Evolutionary conservation across 2,329 filamentous ascomycete genomes (phyloP), one percentile per base, ranked within the genome.

Genomic region (Plectosphaerella plurivora): DNA sequence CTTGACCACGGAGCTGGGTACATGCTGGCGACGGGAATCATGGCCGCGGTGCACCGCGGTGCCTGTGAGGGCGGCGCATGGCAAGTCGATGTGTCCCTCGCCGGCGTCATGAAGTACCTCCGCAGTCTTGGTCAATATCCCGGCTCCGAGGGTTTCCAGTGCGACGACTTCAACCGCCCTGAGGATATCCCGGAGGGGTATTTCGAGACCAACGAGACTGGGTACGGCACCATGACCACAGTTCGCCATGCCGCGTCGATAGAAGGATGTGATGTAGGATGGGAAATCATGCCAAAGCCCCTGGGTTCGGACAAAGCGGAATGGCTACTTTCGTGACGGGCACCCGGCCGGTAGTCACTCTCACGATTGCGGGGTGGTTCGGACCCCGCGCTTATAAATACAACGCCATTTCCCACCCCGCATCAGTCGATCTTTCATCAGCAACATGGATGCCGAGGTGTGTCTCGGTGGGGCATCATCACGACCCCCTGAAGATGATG

Each of bases 1-100:
- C 68, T 84, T 0, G 81, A 84, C 59, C 78, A 84, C 54, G 77
- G 72, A 0, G 71, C 70, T 1, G 81, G 81, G 0, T 83, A 79
- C 51, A 66, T 83, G 22, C 68, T 84, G 1, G 78, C 80, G 0
- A 65, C 77, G 0, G 79, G 81, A 0, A 71, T 83, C 3, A 64
- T 70, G 22, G 74, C 78, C 0, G 79, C 80, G 1, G 42, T 84
- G 5, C 77, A 79, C 53, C 71, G 70, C 47, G 69, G 73, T 12
- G 70, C 70, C 0, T 65, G 56, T 0, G 66, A 71, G 16, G 77
- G 76, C 1, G 75, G 77, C 0, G 69, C 72, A 1, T 83, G 76
- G 62, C 61, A 71, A 16, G 74, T 83, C 0, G 68, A 79, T 28
- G 79, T 83, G 1, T 81, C 77, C 8, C 67, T 84, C 3, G 80